Base-by-base conservation (phyloP, 306 rosid genomes). In the Casuarina equisetifolia region DNA sequence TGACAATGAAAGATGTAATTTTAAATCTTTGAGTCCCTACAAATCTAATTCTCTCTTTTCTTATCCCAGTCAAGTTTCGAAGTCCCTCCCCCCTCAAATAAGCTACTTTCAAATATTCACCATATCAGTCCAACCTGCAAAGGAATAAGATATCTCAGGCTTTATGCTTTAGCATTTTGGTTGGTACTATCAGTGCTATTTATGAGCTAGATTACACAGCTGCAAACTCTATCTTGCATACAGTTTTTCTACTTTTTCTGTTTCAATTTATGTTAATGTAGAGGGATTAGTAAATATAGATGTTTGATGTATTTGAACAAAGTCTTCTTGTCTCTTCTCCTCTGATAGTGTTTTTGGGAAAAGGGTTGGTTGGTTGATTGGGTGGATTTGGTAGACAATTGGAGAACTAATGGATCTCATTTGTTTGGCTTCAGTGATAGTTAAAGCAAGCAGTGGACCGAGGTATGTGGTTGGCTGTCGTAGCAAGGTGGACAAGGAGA, bases 1-100 rank as follows among this genome's bases (percentile, higher is more conserved):
- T 35, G 90, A 84, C 84, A 78, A 81, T 67, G 92, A 84, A 80
- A 84, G 90, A 76, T 67, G 88, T 88, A 84, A 68, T 46, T 19
- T 17, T 4, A 40, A 42, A 9, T 46, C n/a, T 20, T 10, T 38
- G 6, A 39, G n/a, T 2, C 13, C 10, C 11, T 48, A 48, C 6
- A 16, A 0, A 15, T n/a, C 13, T 16, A 12, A 4, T 16, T 1
- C 57, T 3, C 19, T 12, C 57, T 12, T 51, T 51, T 12, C 57
- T 51, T 5, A 16, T 51, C 57, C 17, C 57, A 51, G n/a, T 51
- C 57, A 51, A 13, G 19, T n/a, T 51, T 51, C 54, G 12, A 50
- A 50, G 13, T 50, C 16, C 55, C 19, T 0, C 55, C 55, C 51
- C 55, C 19, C 55, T 5, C 16, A 49, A 10, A 10, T 49, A 49